These are phyloP conservation scores for Xylaria longipes DNA, from an alignment of 495 filamentous ascomycete genomes.

Conservation along the genomic window DNA sequence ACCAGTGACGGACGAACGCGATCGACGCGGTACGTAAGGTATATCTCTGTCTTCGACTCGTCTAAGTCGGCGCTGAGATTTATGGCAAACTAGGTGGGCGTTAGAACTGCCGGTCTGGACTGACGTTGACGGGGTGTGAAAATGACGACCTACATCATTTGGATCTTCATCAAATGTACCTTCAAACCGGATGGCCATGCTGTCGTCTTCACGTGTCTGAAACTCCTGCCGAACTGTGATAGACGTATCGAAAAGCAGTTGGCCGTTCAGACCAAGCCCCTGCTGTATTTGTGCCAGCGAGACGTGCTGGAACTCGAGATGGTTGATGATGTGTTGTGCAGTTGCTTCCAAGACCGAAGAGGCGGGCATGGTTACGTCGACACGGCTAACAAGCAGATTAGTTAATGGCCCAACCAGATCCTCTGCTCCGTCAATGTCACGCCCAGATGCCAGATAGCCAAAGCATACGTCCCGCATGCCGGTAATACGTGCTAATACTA, in stretches of 20 bases:
- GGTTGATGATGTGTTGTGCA: background rate
- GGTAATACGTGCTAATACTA: background rate
- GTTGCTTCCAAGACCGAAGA: background rate
- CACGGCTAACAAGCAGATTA: background rate
- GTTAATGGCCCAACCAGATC: background rate
- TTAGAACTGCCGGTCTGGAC: too few species aligned
- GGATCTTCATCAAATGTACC: too few species aligned
- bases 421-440: conserved; percentile 1
- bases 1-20: too few species aligned
- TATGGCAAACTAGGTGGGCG: too few species aligned
- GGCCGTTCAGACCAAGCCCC: background rate
- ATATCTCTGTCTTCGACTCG: too few species aligned
- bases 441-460: background rate
- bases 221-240: background rate
- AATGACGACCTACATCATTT: too few species aligned
- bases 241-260: background rate
- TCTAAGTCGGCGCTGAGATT: too few species aligned
- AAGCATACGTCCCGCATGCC: background rate
- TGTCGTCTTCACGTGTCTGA: too few species aligned
- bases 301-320: background rate
- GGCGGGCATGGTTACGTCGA: too few species aligned
- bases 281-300: conserved; percentile 2
- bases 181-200: too few species aligned
- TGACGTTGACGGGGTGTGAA: too few species aligned
- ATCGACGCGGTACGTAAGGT: too few species aligned